Evolutionary conservation across 2,329 filamentous ascomycete species (phyloP).

Genomic region (Tolypocladium ovalisporum): DNA sequence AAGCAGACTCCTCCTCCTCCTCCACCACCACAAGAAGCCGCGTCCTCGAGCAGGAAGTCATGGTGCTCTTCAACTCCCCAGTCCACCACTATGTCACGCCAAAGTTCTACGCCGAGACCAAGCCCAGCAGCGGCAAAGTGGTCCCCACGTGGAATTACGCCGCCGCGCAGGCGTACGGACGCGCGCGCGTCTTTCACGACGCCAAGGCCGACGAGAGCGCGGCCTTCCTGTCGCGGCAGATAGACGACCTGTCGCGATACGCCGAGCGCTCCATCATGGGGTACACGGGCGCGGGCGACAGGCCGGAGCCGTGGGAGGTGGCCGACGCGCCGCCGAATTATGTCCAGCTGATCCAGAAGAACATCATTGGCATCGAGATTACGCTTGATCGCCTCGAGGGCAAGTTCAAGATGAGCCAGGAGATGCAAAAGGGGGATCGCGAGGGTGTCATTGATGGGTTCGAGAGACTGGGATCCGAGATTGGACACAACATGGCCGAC

Average conservation of each 20-base stretch:
- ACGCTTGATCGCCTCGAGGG: slow-evolving; percentile 42
- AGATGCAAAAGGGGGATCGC: slow-evolving; percentile 38
- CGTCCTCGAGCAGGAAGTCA: slow-evolving; percentile 40
- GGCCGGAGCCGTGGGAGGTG: slow-evolving; percentile 38
- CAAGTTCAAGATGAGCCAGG: slow-evolving; percentile 60
- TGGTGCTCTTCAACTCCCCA: slow-evolving; percentile 49
- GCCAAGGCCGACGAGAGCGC: slow-evolving; percentile 30
- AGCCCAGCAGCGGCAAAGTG: slow-evolving; percentile 52
- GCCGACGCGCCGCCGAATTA: slow-evolving; percentile 45
- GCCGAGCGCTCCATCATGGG: slow-evolving; percentile 47
- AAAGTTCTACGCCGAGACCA: slow-evolving; percentile 57
- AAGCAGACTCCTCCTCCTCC: not conserved
- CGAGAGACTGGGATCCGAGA: slow-evolving; percentile 18
- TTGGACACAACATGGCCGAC: slow-evolving; percentile 17
- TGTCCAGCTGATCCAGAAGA: slow-evolving; percentile 41
- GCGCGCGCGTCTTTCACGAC: slow-evolving; percentile 41
- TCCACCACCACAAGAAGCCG: slow-evolving; percentile 6
- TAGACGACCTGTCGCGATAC: slow-evolving; percentile 39
- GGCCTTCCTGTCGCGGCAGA: slow-evolving; percentile 37
- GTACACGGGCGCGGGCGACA: slow-evolving; percentile 26
- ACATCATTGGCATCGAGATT: slow-evolving; percentile 51
- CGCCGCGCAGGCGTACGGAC: slow-evolving; percentile 53
- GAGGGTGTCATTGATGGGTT: slow-evolving; percentile 50
- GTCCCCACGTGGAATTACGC: slow-evolving; percentile 59
- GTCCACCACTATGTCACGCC: slow-evolving; percentile 56